These are phyloP conservation scores for Paramecium biaurelia DNA, from an alignment of 73 alveolate genomes.

Conservation along the genomic window DNA sequence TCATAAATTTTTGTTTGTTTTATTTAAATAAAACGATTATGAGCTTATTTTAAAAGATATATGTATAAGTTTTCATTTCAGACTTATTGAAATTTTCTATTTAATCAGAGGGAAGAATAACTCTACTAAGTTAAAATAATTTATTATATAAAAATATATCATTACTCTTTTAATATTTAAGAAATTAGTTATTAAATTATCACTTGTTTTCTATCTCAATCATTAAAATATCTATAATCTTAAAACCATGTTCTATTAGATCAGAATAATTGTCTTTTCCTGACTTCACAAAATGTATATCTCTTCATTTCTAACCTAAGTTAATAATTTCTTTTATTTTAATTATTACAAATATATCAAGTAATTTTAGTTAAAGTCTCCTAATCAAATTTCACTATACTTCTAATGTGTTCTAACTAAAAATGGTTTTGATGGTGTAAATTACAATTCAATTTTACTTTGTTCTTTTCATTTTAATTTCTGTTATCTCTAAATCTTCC, in stretches of 20 bases:
- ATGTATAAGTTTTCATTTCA: no score
- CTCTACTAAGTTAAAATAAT: no score
- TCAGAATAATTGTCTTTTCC: background rate
- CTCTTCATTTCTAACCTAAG: background rate
- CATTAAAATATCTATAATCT: slow-evolving; percentile 14
- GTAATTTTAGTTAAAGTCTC: slow-evolving; percentile 1
- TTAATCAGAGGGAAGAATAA: no score
- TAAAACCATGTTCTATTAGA: background rate
- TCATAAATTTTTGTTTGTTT: no score
- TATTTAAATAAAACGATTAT: no score
- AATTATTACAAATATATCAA: no score
- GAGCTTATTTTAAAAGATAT: no score
- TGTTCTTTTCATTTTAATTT: background rate
- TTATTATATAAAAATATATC: no score
- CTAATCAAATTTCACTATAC: background rate
- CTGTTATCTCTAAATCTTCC: background rate
- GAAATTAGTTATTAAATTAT: background rate
- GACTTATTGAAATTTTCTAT: no score
- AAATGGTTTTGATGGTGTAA: background rate
- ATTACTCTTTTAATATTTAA: background rate
- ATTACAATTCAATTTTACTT: background rate
- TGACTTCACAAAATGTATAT: slow-evolving; percentile 41
- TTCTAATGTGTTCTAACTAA: slow-evolving; percentile 13
- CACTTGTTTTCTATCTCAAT: background rate
- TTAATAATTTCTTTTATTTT: background rate